Conservation (phyloP, 2,329 filamentous ascomycete species). For the Aspergillus oerlinghausenensis region DNA sequence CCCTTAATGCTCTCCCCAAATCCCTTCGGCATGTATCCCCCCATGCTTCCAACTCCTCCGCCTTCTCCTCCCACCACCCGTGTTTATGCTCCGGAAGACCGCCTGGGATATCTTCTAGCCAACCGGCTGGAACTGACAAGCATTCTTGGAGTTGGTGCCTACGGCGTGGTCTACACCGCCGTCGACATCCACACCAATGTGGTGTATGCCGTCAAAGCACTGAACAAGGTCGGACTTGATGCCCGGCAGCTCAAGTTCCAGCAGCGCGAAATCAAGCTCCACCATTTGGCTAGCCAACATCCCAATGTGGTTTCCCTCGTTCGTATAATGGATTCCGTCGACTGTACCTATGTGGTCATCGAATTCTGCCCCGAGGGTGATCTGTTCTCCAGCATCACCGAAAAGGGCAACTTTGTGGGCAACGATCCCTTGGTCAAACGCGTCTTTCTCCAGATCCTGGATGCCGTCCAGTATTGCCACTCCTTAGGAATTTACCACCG, state of each 20-base stretch:
- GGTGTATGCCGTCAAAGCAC: slow-evolving; percentile 91
- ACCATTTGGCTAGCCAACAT: slow-evolving; percentile 83
- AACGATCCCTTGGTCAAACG: slow-evolving; percentile 83
- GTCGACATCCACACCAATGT: slow-evolving; percentile 75
- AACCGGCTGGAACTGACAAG: slow-evolving; percentile 76
- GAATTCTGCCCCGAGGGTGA: slow-evolving; percentile 98
- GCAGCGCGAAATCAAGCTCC: slow-evolving; percentile 84
- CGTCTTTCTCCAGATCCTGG: slow-evolving; percentile 90
- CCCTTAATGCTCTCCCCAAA: slow-evolving; percentile 15
- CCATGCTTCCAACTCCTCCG: slow-evolving; percentile 44
- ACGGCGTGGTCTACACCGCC: slow-evolving; percentile 92
- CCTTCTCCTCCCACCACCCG: slow-evolving; percentile 42
- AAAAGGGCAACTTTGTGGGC: slow-evolving; percentile 86
- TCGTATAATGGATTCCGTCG: slow-evolving; percentile 84
- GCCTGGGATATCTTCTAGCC: slow-evolving; percentile 77
- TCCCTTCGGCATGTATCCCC: slow-evolving; percentile 37
- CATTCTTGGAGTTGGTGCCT: slow-evolving; percentile 88
- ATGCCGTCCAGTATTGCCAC: slow-evolving; percentile 95
- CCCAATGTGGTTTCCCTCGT: slow-evolving; percentile 89
- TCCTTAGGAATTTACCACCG: slow-evolving; percentile 90
- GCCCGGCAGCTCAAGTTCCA: slow-evolving; percentile 84
- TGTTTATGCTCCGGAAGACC: slow-evolving; percentile 70
- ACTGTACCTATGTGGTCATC: slow-evolving; percentile 93
- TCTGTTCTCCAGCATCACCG: slow-evolving; percentile 95
- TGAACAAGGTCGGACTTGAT: slow-evolving; percentile 92